These are phyloP conservation scores for Quercus tomentella DNA, from an alignment of 331 rosid genomes.

Conservation along the genomic window DNA sequence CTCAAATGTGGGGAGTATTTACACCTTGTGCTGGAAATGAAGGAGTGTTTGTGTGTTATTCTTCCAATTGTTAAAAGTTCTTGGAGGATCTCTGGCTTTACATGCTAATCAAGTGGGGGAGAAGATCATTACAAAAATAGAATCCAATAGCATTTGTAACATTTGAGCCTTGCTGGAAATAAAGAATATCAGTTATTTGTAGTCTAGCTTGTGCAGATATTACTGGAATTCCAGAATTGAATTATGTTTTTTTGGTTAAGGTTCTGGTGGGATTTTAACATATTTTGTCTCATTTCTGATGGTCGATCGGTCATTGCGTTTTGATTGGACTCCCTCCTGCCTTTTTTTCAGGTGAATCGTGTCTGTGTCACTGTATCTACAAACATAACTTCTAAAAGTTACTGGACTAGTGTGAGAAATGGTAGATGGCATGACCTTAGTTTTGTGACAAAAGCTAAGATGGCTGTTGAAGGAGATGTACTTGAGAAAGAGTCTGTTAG, in stretches of 20 bases:
- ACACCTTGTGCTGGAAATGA: too few relatives aligned
- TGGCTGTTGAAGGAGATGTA: constrained; percentile 54
- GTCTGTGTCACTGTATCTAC: constrained; percentile 15
- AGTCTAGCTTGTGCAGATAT: background rate
- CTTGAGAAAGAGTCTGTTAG: constrained; percentile 39
- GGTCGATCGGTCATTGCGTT: background rate
- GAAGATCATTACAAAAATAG: too few relatives aligned
- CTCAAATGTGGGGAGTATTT: too few relatives aligned
- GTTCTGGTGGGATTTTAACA: background rate
- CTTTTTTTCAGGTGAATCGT: constrained; percentile 44
- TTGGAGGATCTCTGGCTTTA: too few relatives aligned
- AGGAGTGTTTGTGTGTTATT: too few relatives aligned
- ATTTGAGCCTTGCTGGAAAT: too few relatives aligned
- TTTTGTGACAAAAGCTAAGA: constrained; percentile 49
- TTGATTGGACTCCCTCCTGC: background rate
- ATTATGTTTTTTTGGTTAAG: background rate
- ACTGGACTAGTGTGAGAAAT: constrained; percentile 25
- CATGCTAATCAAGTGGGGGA: too few relatives aligned
- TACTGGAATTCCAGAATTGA: background rate
- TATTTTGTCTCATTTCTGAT: too few relatives aligned
- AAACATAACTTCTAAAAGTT: constrained; percentile 29
- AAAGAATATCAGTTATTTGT: too few relatives aligned
- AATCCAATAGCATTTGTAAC: too few relatives aligned
- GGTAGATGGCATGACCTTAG: constrained; percentile 31
- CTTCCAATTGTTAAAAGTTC: too few relatives aligned